Evolutionary conservation across 768 basidiomycete species (phyloP), one percentile per base, ranked within the genome.

Genomic region (Hemileccinum impolitum): DNA sequence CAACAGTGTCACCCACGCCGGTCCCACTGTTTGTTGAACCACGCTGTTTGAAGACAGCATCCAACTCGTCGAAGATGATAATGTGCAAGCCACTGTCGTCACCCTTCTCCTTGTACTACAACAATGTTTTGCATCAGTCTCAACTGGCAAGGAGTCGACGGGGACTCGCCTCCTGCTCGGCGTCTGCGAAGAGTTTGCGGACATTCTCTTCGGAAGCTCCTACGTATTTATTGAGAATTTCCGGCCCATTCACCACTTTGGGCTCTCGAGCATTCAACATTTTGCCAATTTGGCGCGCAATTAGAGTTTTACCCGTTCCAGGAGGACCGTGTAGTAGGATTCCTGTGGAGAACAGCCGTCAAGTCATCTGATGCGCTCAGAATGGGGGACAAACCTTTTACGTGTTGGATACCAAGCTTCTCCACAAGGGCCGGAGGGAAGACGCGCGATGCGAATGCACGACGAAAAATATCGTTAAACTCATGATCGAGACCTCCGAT

Each of bases 21-120:
- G 96, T 98, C 2, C 94, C 92, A 50, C 75, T 84, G 60, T 83
- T 86, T 1, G 86, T 90, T 8, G 91, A 90, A 5, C 96, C 96
- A 79, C 96, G 87, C 61, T 98, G 96, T 67, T 97, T 99, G 78
- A 94, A 97, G 56, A 99, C 90, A 14, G 96, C 96, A 62, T 99
- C 96, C 59, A 99, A 70, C 70, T 99, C 96, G 66, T 99, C 96
- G 62, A 99, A 99, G 53, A 99, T 99, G 72, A 99, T 97, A 72
- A 99, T 98, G 63, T 99, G 96, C 40, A 99, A 71, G 3, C 92
- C 94, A 69, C 93, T 95, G 57, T 97, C 94, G 56, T 98, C 95
- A 7, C 87, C 90, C 69, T 97, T 97, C 57, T 90, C 91, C 68
- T 96, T 98, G 75, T 94, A 98, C 90, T 94, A 56, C 5, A 21